Percentiles rank a stretch among this genome's conserved stretches.
Evolutionary conservation across 129 eudicot genomes (phyloP).

Genomic region (Chrysanthemum seticuspe): DNA sequence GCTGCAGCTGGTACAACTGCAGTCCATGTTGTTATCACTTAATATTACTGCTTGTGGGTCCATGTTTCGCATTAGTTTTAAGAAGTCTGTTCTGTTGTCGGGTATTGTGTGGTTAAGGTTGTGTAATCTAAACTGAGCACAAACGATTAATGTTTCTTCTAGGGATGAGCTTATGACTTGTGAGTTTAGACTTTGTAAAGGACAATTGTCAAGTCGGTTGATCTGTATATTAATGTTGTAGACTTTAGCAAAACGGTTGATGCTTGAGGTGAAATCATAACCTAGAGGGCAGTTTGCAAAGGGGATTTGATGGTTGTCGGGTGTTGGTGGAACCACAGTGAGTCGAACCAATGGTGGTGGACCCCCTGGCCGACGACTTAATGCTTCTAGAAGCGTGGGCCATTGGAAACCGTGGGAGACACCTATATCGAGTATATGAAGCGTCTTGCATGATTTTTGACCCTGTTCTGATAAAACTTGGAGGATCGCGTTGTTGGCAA

Average conservation of each 20-base stretch:
- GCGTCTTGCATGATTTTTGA: conserved; percentile 21
- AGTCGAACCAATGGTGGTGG: conserved; percentile 83
- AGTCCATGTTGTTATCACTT: conserved; percentile 64
- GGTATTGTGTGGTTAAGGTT: conserved; percentile 51
- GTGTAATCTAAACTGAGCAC: conserved; percentile 78
- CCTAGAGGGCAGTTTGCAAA: conserved; percentile 58
- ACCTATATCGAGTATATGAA: conserved; percentile 81
- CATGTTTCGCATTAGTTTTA: conserved; percentile 50
- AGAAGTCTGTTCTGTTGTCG: conserved; percentile 64
- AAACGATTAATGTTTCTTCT: conserved; percentile 64
- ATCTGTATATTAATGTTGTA: conserved; percentile 64
- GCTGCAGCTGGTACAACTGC: conserved; percentile 56
- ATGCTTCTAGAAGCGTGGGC: conserved; percentile 78
- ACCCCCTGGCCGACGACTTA: conserved; percentile 66
- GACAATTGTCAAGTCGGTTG: conserved; percentile 53
- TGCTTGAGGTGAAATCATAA: conserved; percentile 51
- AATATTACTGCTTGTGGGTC: conserved; percentile 68
- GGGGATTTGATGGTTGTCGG: conserved; percentile 42
- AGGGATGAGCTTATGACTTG: conserved; percentile 44
- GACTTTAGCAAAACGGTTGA: conserved; percentile 54
- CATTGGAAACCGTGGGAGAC: conserved; percentile 86
- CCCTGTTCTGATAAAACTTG: conserved; percentile 62
- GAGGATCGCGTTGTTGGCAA: conserved; percentile 77
- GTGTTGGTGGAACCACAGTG: conserved; percentile 51
- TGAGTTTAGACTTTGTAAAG: conserved; percentile 48